Conservation (phyloP, 1,139 yeast genomes). For the Pichia sp. region DNA sequence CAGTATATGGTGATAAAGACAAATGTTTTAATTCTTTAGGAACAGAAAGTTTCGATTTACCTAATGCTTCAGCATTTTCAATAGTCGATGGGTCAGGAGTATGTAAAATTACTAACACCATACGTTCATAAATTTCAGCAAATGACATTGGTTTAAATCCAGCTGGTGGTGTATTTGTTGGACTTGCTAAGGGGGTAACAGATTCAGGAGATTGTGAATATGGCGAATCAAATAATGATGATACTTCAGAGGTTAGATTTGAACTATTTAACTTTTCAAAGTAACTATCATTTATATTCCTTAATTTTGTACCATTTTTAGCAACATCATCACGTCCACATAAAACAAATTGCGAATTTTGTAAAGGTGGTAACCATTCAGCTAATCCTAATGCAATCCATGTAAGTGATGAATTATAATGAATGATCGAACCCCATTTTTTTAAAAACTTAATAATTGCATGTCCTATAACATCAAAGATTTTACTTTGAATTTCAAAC, state of each 20-base stretch:
- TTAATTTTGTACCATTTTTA: constrained; percentile 32
- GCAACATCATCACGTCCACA: constrained; percentile 35
- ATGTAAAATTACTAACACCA: constrained; percentile 70
- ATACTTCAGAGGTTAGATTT: constrained; percentile 10
- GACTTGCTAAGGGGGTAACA: constrained; percentile 14
- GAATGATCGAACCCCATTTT: constrained; percentile 75
- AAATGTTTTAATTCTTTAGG: constrained; percentile 13
- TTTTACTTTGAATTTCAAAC: constrained; percentile 41
- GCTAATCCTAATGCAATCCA: constrained; percentile 88
- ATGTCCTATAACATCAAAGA: constrained; percentile 53
- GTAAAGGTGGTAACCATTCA: constrained; percentile 76
- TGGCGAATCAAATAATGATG: constrained; percentile 19
- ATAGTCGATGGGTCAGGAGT: constrained; percentile 44
- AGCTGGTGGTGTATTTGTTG: constrained; percentile 15
- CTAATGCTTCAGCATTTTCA: constrained; percentile 2
- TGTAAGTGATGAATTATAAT: constrained; percentile 74
- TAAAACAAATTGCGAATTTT: constrained; percentile 33
- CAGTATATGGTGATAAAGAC: constrained; percentile 27
- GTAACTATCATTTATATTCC: constrained; percentile 41
- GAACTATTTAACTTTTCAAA: constrained; percentile 32
- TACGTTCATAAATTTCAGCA: constrained; percentile 67
- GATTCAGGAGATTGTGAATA: constrained; percentile 23
- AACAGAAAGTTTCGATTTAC: neutral
- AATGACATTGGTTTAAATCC: constrained; percentile 41
- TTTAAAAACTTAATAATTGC: constrained; percentile 58